Evolutionary conservation across 305 asterid species (phyloP).

Genomic region (Stenogyne calaminthoides): DNA sequence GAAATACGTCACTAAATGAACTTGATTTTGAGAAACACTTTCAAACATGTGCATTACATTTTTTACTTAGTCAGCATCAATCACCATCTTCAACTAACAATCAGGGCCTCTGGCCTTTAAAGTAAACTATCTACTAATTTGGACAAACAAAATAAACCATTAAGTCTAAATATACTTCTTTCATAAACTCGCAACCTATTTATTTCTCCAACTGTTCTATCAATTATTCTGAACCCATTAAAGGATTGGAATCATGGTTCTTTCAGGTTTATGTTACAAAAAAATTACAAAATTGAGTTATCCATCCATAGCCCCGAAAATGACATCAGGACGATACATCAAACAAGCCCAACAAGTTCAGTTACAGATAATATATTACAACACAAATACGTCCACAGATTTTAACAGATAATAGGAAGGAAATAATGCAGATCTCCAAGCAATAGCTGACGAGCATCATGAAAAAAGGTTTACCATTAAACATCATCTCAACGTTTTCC

Average conservation of each 20-base stretch:
- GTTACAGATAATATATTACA: background rate
- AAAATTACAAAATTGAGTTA: background rate
- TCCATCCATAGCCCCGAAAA: background rate
- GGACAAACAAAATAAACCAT: background rate
- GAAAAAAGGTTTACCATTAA: background rate
- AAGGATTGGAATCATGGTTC: background rate
- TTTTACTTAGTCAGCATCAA: background rate
- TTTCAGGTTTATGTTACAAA: background rate
- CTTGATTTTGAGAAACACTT: background rate
- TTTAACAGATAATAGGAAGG: background rate
- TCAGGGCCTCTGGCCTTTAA: background rate
- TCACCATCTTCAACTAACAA: background rate
- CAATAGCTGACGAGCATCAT: background rate
- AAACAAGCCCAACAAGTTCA: background rate
- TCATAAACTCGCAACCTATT: background rate
- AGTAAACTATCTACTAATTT: background rate
- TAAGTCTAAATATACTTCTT: background rate
- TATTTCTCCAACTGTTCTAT: background rate
- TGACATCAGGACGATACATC: background rate
- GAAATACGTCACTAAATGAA: background rate
- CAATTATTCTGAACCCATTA: background rate
- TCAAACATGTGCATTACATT: background rate
- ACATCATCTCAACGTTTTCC: background rate
- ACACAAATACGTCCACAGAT: background rate
- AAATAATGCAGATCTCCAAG: background rate